phyloP scores from a whole-genome alignment of 176 grass and related monocot species.

The Cenchrus fungigraminus region DNA sequence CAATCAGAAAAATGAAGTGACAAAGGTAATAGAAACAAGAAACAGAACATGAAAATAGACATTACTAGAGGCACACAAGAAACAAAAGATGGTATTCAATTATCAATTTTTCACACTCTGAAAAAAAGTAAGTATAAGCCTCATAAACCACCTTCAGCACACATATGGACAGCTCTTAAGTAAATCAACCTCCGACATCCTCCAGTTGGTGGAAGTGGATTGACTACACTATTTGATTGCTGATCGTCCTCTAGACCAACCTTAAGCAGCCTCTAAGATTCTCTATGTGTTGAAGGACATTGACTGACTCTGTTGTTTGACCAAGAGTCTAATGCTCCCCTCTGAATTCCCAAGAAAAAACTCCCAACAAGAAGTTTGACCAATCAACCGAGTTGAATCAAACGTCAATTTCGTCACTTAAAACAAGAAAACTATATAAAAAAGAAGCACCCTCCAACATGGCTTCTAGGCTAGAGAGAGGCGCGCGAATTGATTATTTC shows the following conservation, averaged over 20 bases:
- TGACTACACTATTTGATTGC: neutral
- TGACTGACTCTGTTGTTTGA: constrained; percentile 49
- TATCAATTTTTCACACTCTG: neutral
- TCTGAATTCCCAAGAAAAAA: constrained; percentile 44
- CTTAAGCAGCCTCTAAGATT: constrained; percentile 35
- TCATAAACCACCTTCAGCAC: neutral
- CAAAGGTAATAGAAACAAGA: neutral
- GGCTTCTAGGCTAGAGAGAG: constrained; percentile 4
- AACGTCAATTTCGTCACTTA: constrained; percentile 13
- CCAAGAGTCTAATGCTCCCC: constrained; percentile 9
- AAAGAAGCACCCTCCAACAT: neutral
- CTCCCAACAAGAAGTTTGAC: constrained; percentile 51
- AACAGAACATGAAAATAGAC: no score
- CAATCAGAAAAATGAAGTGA: neutral
- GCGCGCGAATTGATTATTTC: constrained; percentile 15
- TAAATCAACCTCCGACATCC: constrained; percentile 13
- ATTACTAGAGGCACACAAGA: no score
- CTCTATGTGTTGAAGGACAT: constrained; percentile 44
- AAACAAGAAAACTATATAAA: constrained; percentile 30
- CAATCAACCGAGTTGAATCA: constrained; percentile 47
- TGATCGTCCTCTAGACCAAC: no score
- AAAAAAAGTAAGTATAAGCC: no score
- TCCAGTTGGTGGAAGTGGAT: constrained; percentile 33
- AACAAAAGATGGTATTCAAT: constrained; percentile 21
- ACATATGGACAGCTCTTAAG: constrained; percentile 23